Base-by-base conservation (phyloP, 1,284 basidiomycete genomes). In the Moesziomyces parantarcticus region DNA sequence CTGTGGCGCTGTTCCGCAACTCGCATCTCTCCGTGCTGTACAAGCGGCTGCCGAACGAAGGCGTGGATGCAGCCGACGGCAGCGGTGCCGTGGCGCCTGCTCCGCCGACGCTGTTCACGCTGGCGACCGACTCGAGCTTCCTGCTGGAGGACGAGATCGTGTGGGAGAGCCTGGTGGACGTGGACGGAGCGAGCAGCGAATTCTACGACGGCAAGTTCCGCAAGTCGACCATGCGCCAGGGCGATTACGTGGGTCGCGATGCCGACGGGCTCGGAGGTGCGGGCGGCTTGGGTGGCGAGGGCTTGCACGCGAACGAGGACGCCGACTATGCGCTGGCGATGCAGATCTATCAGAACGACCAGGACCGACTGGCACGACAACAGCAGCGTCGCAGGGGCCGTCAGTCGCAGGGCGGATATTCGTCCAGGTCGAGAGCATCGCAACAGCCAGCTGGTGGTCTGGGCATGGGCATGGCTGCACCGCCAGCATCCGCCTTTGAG, bases 1-100 rank as follows among this genome's bases (percentile, higher is more conserved):
- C 92, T 25, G 89, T 90, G 25, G 91, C 92, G 2, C 88, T 95
- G 58, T 96, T 95, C 87, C 89, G 94, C 60, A 93, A 90, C 84
- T 92, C 92, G 0, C 94, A 96, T 78, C 89, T 97, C 11, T 90
- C 91, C 0, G 93, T 95, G 5, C 86, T 97, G 0, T 92, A 93
- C 86, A 74, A 70, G 32, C 65, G 77, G 1, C 39, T 58, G 3
- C 54, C 63, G 13, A 50, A 69, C 48, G 75, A 82, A 29, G 67
- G 70, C 29, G 25, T 58, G 10, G 50, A 52, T 16, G 36, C 23
- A 14, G 29, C 47, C 23, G 32, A 34, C 1, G 46, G 23, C 9
- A 40, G 29, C 13, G 44, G 13, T 10, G 49, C 42, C 10, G 49
- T 66, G 18, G n/a, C 47, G 11, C 23, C 61, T 14, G 39, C 60